Evolutionary conservation across 129 eudicot genomes (phyloP).

Genomic region (Flaveria robusta): DNA sequence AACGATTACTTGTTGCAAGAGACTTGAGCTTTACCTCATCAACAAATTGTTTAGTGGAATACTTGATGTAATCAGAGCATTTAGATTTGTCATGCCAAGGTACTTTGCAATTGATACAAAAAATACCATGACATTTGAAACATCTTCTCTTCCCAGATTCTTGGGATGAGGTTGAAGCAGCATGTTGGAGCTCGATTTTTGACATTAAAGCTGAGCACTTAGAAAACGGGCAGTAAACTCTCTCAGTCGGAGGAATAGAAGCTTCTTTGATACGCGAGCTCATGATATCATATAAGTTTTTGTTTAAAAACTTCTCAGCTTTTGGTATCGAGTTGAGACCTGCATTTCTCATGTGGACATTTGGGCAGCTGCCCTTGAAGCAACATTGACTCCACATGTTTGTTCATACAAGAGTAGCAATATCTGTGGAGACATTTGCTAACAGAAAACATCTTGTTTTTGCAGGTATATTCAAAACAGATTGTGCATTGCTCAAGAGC

Average conservation of each 20-base stretch:
- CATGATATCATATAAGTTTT: constrained; percentile 49
- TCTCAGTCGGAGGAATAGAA: constrained; percentile 49
- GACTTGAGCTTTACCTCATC: constrained; percentile 36
- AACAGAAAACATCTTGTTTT: constrained; percentile 40
- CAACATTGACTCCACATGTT: constrained; percentile 51
- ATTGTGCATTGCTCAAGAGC: constrained; percentile 44
- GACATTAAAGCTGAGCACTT: constrained; percentile 61
- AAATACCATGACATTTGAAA: constrained; percentile 39
- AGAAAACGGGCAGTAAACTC: constrained; percentile 62
- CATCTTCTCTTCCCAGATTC: constrained; percentile 38
- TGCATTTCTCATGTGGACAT: constrained; percentile 61
- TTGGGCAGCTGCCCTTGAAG: constrained; percentile 52
- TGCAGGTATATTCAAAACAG: constrained; percentile 44
- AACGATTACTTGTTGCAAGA: constrained; percentile 36
- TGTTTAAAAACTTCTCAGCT: constrained; percentile 47
- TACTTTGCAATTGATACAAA: constrained; percentile 61
- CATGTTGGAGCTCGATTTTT: constrained; percentile 36
- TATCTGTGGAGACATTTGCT: constrained; percentile 54
- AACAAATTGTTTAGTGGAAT: not conserved
- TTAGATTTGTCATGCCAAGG: constrained; percentile 56
- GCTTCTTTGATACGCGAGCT: constrained; percentile 55
- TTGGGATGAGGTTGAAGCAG: not conserved
- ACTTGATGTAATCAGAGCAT: constrained; percentile 37
- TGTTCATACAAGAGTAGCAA: constrained; percentile 58
- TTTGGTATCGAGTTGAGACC: constrained; percentile 37